phyloP scores from a whole-genome alignment of 495 filamentous ascomycete genomes.

The Apodospora peruviana region DNA sequence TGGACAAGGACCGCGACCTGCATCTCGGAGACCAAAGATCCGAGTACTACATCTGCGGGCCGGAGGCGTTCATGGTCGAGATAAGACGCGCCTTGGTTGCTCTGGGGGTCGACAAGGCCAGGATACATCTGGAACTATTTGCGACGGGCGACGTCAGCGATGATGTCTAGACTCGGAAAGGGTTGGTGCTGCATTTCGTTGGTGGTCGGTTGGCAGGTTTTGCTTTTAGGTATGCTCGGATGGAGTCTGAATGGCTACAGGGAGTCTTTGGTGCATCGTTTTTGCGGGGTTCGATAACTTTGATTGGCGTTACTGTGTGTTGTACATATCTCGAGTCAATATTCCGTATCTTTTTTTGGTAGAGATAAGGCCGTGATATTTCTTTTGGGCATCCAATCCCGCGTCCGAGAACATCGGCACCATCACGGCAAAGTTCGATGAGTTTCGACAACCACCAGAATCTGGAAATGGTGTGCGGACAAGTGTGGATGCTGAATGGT shows the following conservation, averaged over 20 bases:
- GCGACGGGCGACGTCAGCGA: conserved; percentile 48
- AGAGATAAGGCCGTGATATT: too few relatives aligned
- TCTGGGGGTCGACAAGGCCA: conserved; percentile 46
- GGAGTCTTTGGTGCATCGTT: too few relatives aligned
- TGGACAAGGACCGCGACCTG: conserved; percentile 48
- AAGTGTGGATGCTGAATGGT: too few relatives aligned
- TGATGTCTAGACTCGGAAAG: background rate
- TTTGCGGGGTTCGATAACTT: too few relatives aligned
- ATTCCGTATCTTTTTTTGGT: too few relatives aligned
- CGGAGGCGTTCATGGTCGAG: conserved; percentile 59
- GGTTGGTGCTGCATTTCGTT: background rate
- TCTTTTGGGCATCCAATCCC: too few relatives aligned
- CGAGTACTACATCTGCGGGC: conserved; percentile 66
- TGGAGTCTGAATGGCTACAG: background rate
- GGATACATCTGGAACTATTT: conserved; percentile 63
- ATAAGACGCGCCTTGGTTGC: conserved; percentile 41
- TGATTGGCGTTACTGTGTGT: too few relatives aligned
- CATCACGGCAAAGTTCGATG: too few relatives aligned
- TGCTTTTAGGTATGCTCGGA: background rate
- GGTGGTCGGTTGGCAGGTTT: background rate
- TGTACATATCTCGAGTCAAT: too few relatives aligned
- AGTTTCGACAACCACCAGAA: too few relatives aligned
- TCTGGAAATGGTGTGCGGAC: too few relatives aligned
- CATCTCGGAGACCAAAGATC: conserved; percentile 45
- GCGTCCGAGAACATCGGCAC: too few relatives aligned